phyloP scores from a whole-genome alignment of 371 early-diverging fungal species.

The Rhizopus delemar region DNA sequence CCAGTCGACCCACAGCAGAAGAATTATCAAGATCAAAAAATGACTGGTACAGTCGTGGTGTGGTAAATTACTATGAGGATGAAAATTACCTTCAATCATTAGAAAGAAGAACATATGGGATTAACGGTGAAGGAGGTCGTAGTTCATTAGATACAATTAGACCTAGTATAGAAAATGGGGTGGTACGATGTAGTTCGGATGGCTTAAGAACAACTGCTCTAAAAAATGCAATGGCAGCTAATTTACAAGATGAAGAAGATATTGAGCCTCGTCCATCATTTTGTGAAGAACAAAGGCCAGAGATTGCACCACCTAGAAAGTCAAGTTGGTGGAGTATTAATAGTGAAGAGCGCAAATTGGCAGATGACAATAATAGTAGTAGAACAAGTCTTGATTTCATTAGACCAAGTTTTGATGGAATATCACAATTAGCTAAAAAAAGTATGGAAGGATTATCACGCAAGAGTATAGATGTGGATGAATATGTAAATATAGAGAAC shows the following conservation, averaged over 20 bases:
- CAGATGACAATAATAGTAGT: conserved; percentile 5
- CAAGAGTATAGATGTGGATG: conserved; percentile 24
- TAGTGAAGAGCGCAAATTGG: background rate
- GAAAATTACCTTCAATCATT: conserved; percentile 45
- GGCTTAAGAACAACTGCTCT: conserved; percentile 43
- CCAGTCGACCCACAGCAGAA: conserved; percentile 22
- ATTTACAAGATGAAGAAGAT: conserved; percentile 9
- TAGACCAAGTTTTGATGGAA: conserved; percentile 30
- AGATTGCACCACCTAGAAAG: background rate
- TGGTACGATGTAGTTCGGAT: conserved; percentile 49
- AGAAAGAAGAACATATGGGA: conserved; percentile 40
- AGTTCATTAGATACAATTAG: conserved; percentile 13
- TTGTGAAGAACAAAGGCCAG: conserved; percentile 12
- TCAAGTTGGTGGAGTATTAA: background rate
- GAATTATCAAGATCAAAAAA: conserved; percentile 9
- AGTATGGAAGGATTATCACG: conserved; percentile 31
- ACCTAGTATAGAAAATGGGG: conserved; percentile 10
- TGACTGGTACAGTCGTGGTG: conserved; percentile 35
- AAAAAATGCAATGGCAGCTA: conserved; percentile 46
- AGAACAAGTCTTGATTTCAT: conserved; percentile 31
- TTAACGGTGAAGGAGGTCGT: background rate
- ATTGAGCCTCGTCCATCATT: conserved; percentile 10
- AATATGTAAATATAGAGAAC: conserved; percentile 6
- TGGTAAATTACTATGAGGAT: conserved; percentile 26
- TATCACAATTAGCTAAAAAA: conserved; percentile 27